Percentiles rank a stretch among this genome's conserved stretches.
Evolutionary conservation across 2,329 filamentous ascomycete species (phyloP).

Genomic region (Botrytis cinerea): DNA sequence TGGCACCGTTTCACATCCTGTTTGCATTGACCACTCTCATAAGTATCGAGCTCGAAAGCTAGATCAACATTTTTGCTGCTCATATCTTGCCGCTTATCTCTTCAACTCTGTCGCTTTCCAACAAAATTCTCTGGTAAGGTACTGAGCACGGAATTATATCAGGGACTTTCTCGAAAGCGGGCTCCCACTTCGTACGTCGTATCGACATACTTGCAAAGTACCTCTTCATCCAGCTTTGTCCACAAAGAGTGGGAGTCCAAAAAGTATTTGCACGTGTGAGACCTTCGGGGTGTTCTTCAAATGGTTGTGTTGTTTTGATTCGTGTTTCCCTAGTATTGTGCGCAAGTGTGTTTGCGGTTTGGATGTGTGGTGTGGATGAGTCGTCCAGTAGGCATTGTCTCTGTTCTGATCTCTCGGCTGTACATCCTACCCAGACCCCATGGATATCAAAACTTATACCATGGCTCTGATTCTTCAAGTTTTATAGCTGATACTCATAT

Average conservation of each 20-base stretch:
- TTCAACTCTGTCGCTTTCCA: too few relatives aligned
- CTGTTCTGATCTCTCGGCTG: background rate
- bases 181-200: background rate
- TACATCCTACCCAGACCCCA: background rate
- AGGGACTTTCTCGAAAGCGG: background rate
- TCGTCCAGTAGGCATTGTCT: background rate
- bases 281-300: background rate
- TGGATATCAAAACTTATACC: background rate
- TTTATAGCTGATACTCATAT: background rate
- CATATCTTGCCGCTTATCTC: background rate
- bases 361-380: too few relatives aligned
- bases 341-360: background rate
- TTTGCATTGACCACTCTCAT: background rate
- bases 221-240: background rate
- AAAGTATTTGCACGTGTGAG: background rate
- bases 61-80: background rate
- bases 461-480: background rate
- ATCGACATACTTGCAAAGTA: too few relatives aligned
- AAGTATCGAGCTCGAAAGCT: background rate
- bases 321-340: background rate
- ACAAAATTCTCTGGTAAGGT: background rate
- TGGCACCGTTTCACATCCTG: background rate
- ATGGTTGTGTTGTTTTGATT: background rate
- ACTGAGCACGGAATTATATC: background rate
- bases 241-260: rapidly evolving